These are phyloP conservation scores for Rhazya stricta DNA, from an alignment of 257 asterid species.

Conservation along the genomic window DNA sequence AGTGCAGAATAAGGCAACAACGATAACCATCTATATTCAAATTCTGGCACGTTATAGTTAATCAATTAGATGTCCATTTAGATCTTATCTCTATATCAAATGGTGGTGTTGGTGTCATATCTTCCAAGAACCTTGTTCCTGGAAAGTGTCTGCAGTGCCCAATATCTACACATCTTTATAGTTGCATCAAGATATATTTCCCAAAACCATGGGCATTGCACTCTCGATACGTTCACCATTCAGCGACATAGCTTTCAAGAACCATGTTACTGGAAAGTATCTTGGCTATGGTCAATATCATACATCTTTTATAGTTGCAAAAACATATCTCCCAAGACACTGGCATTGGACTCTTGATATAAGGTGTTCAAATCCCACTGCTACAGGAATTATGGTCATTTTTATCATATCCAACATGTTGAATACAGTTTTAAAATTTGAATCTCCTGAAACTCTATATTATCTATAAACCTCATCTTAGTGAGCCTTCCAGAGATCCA, in stretches of 20 bases:
- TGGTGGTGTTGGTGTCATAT: neutral
- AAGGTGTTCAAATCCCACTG: too few relatives aligned
- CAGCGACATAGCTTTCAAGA: neutral
- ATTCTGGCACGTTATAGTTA: too few relatives aligned
- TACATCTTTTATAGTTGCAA: neutral
- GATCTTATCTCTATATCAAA: neutral
- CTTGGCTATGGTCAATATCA: neutral
- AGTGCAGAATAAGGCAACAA: neutral
- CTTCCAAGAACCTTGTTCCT: neutral
- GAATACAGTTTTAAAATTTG: too few relatives aligned
- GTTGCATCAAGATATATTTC: neutral
- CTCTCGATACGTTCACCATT: neutral
- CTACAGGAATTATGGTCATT: too few relatives aligned
- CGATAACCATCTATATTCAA: neutral
- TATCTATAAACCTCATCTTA: neutral
- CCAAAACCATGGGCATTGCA: neutral
- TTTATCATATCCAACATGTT: too few relatives aligned
- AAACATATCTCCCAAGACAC: too few relatives aligned
- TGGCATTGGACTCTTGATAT: too few relatives aligned
- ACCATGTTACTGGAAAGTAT: neutral
- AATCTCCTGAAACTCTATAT: neutral
- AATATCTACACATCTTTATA: too few relatives aligned
- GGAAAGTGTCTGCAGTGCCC: neutral
- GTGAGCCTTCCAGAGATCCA: neutral
- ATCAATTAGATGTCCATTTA: too few relatives aligned